Evolutionary conservation across 805 yeast genomes (phyloP).

Genomic region (Naumovozyma castellii): DNA sequence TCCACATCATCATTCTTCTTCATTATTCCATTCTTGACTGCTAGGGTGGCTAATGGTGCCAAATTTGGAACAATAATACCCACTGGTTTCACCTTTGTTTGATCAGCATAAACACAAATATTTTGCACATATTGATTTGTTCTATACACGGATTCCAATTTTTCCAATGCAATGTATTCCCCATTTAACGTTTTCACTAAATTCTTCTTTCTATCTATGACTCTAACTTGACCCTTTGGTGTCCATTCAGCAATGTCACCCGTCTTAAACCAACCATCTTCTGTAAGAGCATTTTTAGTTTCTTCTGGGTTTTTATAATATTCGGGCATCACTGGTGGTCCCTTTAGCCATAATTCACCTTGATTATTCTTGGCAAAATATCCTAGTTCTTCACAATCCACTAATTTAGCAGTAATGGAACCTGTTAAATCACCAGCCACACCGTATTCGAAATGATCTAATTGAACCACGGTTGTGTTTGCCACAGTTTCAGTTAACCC

Average conservation of each 20-base stretch:
- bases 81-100: conserved; percentile 76
- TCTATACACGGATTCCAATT: conserved; percentile 84
- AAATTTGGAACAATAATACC: conserved; percentile 84
- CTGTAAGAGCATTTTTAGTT: conserved; percentile 63
- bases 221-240: conserved; percentile 61
- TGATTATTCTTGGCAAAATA: conserved; percentile 83
- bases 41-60: conserved; percentile 49
- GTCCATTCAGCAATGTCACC: conserved; percentile 98
- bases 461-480: conserved; percentile 63
- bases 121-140: conserved; percentile 69
- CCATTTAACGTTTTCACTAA: conserved; percentile 93
- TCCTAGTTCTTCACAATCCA: conserved; percentile 86
- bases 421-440: conserved; percentile 78
- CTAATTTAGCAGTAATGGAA: conserved; percentile 74
- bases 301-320: conserved; percentile 80
- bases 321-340: conserved; percentile 62
- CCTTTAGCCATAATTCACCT: conserved; percentile 82
- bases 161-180: conserved; percentile 95
- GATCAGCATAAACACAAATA: conserved; percentile 90
- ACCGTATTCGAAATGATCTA: conserved; percentile 57
- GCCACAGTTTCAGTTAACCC: conserved; percentile 97
- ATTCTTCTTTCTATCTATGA: conserved; percentile 93
- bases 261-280: conserved; percentile 90
- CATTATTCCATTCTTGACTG: conserved; percentile 45
- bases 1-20: conserved; percentile 37